Evolutionary conservation across 805 yeast genomes (phyloP).

Genomic region (Novakomyces olei): DNA sequence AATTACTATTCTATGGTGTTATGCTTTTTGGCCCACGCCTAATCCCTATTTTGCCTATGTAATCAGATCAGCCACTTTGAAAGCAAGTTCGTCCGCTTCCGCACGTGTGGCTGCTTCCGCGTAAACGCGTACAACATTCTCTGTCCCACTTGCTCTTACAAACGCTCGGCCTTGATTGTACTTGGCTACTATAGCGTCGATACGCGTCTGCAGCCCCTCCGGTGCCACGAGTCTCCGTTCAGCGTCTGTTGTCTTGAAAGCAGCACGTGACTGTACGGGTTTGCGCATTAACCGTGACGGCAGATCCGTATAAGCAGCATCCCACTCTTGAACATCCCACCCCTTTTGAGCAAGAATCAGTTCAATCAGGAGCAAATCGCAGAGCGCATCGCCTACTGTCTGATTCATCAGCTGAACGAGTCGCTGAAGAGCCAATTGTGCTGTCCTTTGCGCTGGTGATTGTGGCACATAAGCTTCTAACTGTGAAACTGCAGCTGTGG

Average conservation of each 20-base stretch:
- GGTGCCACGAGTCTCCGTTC: conserved; percentile 68
- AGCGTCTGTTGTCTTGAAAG: conserved; percentile 71
- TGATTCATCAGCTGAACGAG: conserved; percentile 68
- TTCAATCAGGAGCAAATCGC: conserved; percentile 68
- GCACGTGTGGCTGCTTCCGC: conserved; percentile 52
- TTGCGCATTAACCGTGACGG: conserved; percentile 73
- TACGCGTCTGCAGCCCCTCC: conserved; percentile 46
- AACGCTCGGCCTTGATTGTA: conserved; percentile 55
- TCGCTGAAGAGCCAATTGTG: conserved; percentile 32
- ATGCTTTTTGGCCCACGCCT: too few relatives aligned
- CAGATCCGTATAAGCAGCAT: conserved; percentile 50
- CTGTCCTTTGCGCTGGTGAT: conserved; percentile 24
- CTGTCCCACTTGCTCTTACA: conserved; percentile 94
- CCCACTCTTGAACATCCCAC: conserved; percentile 52
- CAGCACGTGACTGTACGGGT: conserved; percentile 55
- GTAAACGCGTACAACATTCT: conserved; percentile 87
- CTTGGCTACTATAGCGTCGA: conserved; percentile 40
- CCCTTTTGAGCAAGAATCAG: conserved; percentile 35
- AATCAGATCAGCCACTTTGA: conserved; percentile 11
- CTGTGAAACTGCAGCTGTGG: conserved; percentile 25
- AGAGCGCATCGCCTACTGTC: conserved; percentile 94
- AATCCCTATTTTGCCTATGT: background rate
- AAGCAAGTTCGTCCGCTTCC: conserved; percentile 26
- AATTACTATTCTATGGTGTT: too few relatives aligned
- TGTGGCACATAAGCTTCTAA: conserved; percentile 18